These are phyloP conservation scores for Irpex rosettiformis DNA, from an alignment of 1,284 basidiomycete genomes.

Conservation along the genomic window DNA sequence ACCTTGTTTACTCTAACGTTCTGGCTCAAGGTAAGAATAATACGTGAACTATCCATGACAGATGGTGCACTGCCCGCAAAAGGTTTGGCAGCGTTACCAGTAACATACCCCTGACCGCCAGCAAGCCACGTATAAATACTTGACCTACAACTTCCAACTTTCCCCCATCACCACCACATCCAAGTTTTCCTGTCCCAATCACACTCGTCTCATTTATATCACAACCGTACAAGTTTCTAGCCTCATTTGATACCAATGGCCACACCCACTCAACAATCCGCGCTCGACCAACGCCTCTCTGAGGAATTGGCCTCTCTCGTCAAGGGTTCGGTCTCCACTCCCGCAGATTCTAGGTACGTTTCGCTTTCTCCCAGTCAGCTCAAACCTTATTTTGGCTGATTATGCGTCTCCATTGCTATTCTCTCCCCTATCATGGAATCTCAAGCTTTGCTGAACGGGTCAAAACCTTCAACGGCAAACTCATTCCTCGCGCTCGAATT, in stretches of 20 bases:
- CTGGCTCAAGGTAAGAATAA: not conserved
- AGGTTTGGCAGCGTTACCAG: too few species aligned
- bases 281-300: slow-evolving; percentile 1
- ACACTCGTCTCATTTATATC: too few species aligned
- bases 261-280: not conserved
- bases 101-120: too few species aligned
- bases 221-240: too few species aligned
- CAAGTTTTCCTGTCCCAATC: too few species aligned
- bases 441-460: slow-evolving; percentile 60
- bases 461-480: slow-evolving; percentile 77
- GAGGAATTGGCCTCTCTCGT: slow-evolving; percentile 22
- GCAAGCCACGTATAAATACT: too few species aligned
- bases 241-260: too few species aligned
- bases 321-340: slow-evolving; percentile 22
- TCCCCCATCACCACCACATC: too few species aligned
- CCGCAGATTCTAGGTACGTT: slow-evolving; percentile 21
- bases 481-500: slow-evolving; percentile 53
- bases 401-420: not conserved
- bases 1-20: not conserved
- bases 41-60: not conserved
- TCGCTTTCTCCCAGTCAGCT: not conserved
- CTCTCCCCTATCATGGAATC: not conserved
- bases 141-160: too few species aligned
- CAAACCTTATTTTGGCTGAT: not conserved
- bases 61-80: not conserved